Base-by-base conservation (phyloP, 2,329 filamentous ascomycete species). In the Colletotrichum lindemuthianum region DNA sequence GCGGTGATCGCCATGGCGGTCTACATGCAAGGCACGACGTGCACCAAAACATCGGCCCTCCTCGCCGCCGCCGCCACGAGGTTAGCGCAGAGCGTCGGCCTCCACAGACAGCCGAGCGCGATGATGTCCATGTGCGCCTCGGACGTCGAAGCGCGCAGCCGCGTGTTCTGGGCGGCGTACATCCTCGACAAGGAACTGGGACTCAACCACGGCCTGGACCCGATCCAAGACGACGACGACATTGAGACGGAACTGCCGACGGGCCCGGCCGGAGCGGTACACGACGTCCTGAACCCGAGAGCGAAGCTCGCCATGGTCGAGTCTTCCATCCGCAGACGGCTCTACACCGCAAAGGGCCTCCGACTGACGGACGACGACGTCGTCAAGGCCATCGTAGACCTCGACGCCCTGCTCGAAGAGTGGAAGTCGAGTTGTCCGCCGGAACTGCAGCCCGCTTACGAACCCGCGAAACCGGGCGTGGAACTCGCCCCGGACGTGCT, bases 301-400 rank as follows among this genome's bases (percentile, higher is more conserved):
- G 57, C 63, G 3, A 56, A 67, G 54, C 65, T 67, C 4, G 65
- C 65, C n/a, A 67, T 60, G 43, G 59, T 67, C 6, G 57, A 67
- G 34, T 66, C 65, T 8, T 60, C 55, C 8, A 49, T 67, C 13
- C 51, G 52, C 8, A 44, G 53, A 55, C 58, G 57, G 8, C 45
- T 67, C 4, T 67, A 66, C 43, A 63, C 61, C 4, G 63, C 65
- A 6, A 66, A 66, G 37, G 53, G 63, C 11, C 63, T 67, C 11
- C 57, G 48, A 8, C 53, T 54, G 3, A 24, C 41, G 3, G 58
- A 65, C 15, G 49, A 50, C 10, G 58, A 59, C 10, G 36, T 66
- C 24, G 41, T 55, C 24, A 60, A 59, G 36, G 43, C 63, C 39
- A 66, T 67, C 34, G 47, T 63, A 5, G 65, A 67, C 8, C 45